Conservation (phyloP, 495 filamentous ascomycete species). For the Penicillium cataractarum region DNA sequence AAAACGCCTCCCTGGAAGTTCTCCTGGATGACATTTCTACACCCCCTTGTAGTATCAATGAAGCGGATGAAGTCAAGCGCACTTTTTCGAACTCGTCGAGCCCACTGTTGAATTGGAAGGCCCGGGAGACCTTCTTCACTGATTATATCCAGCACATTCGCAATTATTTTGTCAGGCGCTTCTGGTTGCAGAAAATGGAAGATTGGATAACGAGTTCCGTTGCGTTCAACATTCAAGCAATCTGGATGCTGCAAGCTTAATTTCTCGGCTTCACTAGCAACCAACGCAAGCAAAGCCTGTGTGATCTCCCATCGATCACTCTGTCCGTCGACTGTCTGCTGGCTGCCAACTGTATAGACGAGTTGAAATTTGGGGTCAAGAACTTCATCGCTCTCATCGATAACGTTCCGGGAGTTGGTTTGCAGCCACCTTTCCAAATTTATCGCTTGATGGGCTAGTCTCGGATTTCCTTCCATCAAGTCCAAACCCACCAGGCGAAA, state of each 20-base stretch:
- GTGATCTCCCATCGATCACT: conserved; percentile 9
- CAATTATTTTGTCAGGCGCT: conserved; percentile 5
- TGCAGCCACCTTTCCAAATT: conserved; percentile 1
- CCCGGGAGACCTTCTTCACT: conserved; percentile 1
- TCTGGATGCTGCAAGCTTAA: neutral
- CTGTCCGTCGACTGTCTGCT: conserved; percentile 8
- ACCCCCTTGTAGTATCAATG: conserved; percentile 4
- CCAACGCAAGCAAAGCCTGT: neutral
- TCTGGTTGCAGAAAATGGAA: conserved; percentile 1
- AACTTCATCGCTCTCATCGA: conserved; percentile 8
- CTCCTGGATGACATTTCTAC: conserved; percentile 3
- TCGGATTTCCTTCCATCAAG: neutral
- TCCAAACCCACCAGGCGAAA: conserved; percentile 3
- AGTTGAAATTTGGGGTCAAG: conserved; percentile 5
- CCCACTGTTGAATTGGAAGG: conserved; percentile 6
- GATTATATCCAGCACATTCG: neutral
- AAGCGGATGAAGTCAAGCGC: conserved; percentile 8
- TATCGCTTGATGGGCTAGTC: neutral
- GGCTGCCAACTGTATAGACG: conserved; percentile 4
- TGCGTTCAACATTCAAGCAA: conserved; percentile 6
- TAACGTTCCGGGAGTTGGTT: neutral
- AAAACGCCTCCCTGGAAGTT: conserved; percentile 1
- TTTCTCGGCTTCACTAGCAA: conserved; percentile 3
- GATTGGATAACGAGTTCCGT: conserved; percentile 4
- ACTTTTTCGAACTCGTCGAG: conserved; percentile 2